These are phyloP conservation scores for Laburnicola sp. DNA, from an alignment of 2,329 filamentous ascomycete species.

Conservation along the genomic window DNA sequence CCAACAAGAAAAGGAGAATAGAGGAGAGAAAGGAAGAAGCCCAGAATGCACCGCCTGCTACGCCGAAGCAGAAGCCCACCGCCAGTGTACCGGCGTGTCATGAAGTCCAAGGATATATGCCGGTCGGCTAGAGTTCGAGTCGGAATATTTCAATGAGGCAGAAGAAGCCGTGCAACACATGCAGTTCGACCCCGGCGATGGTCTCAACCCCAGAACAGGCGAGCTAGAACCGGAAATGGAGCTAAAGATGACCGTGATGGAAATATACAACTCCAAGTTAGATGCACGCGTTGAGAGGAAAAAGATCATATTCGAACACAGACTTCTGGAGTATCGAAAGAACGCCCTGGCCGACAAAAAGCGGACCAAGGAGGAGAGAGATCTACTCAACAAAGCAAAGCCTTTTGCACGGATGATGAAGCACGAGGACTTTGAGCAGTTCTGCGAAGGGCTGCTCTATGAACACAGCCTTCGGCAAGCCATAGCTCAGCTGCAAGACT, in stretches of 20 bases:
- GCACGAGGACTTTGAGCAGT: constrained; percentile 81
- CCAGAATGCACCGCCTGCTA: constrained; percentile 78
- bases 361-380: constrained; percentile 90
- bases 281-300: constrained; percentile 92
- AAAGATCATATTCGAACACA: constrained; percentile 95
- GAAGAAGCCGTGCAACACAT: constrained; percentile 98
- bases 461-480: constrained; percentile 90
- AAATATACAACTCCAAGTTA: constrained; percentile 92
- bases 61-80: constrained; percentile 93
- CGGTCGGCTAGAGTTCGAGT: constrained; percentile 94
- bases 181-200: constrained; percentile 96
- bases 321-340: constrained; percentile 88
- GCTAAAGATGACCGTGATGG: constrained; percentile 95
- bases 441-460: constrained; percentile 82
- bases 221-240: constrained; percentile 95
- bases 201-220: constrained; percentile 79
- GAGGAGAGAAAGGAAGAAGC: constrained; percentile 87
- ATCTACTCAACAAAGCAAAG: constrained; percentile 89
- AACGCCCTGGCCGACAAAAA: constrained; percentile 91
- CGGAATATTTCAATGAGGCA: constrained; percentile 94
- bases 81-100: constrained; percentile 94
- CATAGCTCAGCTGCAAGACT: constrained; percentile 89
- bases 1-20: constrained; percentile 88
- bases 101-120: constrained; percentile 99
- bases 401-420: constrained; percentile 98